These are phyloP conservation scores for Aspergillus piperis DNA, from an alignment of 2,329 filamentous ascomycete species.

Conservation along the genomic window DNA sequence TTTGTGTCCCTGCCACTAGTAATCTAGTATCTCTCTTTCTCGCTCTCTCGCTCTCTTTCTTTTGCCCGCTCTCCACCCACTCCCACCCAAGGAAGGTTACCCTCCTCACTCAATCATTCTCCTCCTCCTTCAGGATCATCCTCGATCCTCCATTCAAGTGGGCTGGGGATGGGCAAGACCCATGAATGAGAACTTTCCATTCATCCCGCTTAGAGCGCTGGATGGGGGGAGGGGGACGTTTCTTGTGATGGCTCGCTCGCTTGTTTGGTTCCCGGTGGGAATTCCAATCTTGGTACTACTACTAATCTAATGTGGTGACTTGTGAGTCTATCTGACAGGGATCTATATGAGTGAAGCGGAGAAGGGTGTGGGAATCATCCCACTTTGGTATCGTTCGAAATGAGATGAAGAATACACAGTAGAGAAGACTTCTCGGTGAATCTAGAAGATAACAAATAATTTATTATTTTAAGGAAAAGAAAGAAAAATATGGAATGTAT, in stretches of 20 bases:
- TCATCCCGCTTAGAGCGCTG: conserved; percentile 15
- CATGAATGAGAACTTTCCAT: conserved; percentile 10
- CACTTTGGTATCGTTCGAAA: too few species aligned
- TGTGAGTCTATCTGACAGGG: neutral
- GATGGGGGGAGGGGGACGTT: neutral
- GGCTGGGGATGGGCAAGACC: neutral
- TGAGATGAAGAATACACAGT: too few species aligned
- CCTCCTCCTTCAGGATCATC: neutral
- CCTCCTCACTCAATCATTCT: neutral
- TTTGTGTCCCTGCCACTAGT: conserved; percentile 3
- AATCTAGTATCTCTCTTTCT: neutral
- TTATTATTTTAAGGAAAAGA: too few species aligned
- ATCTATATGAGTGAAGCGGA: neutral
- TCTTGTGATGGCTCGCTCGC: neutral
- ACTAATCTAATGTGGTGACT: neutral
- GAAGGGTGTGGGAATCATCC: neutral
- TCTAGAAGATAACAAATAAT: too few species aligned
- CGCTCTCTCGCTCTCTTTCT: too few species aligned
- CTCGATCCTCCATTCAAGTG: conserved; percentile 1
- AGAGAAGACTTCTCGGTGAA: too few species aligned
- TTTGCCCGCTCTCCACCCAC: neutral
- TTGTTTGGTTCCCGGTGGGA: neutral
- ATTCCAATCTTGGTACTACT: neutral
- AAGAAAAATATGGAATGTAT: too few species aligned
- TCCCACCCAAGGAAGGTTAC: neutral